phyloP scores from a whole-genome alignment of 495 filamentous ascomycete genomes.

The Hypoxylon lienhwacheense region DNA sequence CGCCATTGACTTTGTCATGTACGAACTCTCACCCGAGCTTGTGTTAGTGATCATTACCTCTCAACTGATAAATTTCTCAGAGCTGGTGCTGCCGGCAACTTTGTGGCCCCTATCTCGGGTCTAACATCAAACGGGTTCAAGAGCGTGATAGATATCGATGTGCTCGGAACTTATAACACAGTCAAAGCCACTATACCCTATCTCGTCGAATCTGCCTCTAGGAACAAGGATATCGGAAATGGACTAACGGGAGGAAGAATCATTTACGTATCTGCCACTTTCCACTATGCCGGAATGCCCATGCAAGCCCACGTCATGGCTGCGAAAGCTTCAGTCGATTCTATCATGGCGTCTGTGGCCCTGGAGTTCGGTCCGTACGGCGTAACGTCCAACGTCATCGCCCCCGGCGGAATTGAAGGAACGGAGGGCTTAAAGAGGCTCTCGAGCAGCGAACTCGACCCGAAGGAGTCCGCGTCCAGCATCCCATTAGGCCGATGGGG shows the following conservation, averaged over 20 bases:
- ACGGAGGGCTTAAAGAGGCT: conserved; percentile 65
- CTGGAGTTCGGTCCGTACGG: conserved; percentile 88
- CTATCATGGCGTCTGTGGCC: conserved; percentile 70
- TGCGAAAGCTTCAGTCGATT: conserved; percentile 90
- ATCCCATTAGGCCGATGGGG: conserved; percentile 76
- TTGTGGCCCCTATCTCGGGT: conserved; percentile 82
- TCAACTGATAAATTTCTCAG: conserved; percentile 47
- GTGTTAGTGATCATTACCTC: not conserved
- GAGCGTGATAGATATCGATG: conserved; percentile 93
- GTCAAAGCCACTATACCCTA: conserved; percentile 86
- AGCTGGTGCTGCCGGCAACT: conserved; percentile 95
- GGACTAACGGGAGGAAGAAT: conserved; percentile 75
- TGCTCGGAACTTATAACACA: conserved; percentile 90
- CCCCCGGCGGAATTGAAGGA: conserved; percentile 73
- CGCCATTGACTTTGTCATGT: conserved; percentile 92
- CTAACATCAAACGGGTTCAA: conserved; percentile 90
- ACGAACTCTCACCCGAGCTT: conserved; percentile 31
- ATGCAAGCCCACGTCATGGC: conserved; percentile 84
- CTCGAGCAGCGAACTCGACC: conserved; percentile 42
- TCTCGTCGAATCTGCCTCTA: conserved; percentile 69
- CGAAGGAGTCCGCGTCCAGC: conserved; percentile 33
- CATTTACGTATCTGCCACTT: conserved; percentile 82
- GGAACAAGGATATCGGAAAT: conserved; percentile 52
- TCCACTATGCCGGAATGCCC: conserved; percentile 84
- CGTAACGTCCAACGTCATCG: conserved; percentile 84